Evolutionary conservation across 768 basidiomycete species (phyloP).

Genomic region (Rhodotorula kratochvilovae): DNA sequence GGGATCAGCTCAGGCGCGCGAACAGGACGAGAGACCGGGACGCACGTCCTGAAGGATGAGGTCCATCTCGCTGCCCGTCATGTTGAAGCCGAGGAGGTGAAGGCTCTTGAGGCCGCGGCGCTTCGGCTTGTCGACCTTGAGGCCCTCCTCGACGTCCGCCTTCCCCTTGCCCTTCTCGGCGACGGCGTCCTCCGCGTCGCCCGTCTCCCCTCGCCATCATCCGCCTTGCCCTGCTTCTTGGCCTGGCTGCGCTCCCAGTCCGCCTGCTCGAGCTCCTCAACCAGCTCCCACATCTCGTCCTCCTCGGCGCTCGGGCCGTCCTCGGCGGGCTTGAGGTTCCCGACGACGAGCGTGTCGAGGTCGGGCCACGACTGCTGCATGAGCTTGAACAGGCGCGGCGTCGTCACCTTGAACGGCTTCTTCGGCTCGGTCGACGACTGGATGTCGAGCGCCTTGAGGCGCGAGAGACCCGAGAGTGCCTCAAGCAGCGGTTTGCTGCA

Average conservation of each 20-base stretch:
- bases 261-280: slow-evolving; percentile 1
- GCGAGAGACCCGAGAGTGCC: slow-evolving; percentile 5
- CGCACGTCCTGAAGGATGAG: slow-evolving; percentile 25
- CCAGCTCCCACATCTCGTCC: slow-evolving; percentile 18
- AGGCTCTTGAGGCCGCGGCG: slow-evolving; percentile 10
- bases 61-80: not conserved
- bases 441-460: slow-evolving; percentile 25
- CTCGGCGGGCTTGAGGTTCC: not conserved
- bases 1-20: not conserved
- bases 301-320: slow-evolving; percentile 9
- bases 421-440: not conserved
- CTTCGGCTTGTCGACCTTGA: not conserved
- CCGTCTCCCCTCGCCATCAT: not conserved
- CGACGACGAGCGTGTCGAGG: slow-evolving; percentile 15
- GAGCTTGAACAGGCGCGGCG: slow-evolving; percentile 19
- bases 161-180: not conserved
- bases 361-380: slow-evolving; percentile 10
- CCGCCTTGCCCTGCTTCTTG: not conserved
- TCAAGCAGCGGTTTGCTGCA: slow-evolving; percentile 27
- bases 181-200: not conserved
- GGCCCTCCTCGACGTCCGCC: not conserved
- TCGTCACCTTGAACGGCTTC: slow-evolving; percentile 23
- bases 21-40: not conserved
- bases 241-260: not conserved
- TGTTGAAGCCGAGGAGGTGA: slow-evolving; percentile 3